Base-by-base conservation (phyloP, 1,284 basidiomycete species). In the Xerocomus amazonicus region DNA sequence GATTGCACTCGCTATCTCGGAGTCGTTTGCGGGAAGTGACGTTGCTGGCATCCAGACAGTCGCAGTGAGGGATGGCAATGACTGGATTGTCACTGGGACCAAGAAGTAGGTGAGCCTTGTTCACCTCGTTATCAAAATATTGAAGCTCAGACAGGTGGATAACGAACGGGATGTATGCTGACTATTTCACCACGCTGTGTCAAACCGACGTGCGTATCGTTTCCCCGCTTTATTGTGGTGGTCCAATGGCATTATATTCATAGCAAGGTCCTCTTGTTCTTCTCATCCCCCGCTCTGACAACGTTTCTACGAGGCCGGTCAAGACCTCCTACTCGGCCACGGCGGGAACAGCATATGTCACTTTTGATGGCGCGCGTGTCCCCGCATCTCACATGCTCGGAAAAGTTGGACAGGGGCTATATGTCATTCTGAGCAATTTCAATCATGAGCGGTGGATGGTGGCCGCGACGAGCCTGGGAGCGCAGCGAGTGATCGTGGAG, bases 21-120 rank as follows among this genome's bases (percentile, higher is more conserved):
- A 90, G 68, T 85, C 86, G 2, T 93, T 91, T 62, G 96, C 95
- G 9, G 96, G 95, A n/a, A 92, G 89, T 47, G 94, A 97, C 62
- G 94, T 97, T 2, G 72, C 81, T 42, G 90, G 90, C 6, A 63
- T 94, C 39, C 84, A 89, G 66, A 96, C 92, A 6, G 87, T 83
- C 2, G 96, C 96, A 3, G 81, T 81, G 46, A 74, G 74, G 47
- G 93, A 97, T 61, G 94, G 93, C 10, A 84, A 88, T 52, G 71
- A 83, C 43, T 93, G 90, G 88, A 77, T 91, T 14, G 83, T 97
- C 57, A 92, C 87, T 48, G 93, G 92, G 8, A 92, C 90, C 7
- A 95, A 96, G 70, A 90, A 89, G 83, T 81, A 37, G 4, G 59
- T 41, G 13, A 3, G 47, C 13, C 26, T 32, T n/a, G 6, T 41